Evolutionary conservation across 257 asterid genomes (phyloP), one percentile per base, ranked within the genome.

Genomic region (Echium plantagineum): DNA sequence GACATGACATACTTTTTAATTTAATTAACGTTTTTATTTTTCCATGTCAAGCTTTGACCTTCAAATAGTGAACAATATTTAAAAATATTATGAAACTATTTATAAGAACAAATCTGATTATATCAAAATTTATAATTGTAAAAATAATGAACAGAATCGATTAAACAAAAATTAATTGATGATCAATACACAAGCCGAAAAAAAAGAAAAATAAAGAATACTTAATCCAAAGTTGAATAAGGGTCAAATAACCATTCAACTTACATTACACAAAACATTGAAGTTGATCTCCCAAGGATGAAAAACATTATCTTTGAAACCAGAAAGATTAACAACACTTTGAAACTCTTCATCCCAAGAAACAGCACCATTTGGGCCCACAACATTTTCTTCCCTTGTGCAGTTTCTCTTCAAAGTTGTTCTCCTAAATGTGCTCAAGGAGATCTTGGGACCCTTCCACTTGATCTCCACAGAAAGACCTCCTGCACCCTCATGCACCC

Each of bases 271-370:
- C 69, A 84, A 71, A 55, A 93, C 87, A 72, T 80, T 76, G 74
- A 93, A 85, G 63, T 73, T 66, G 72, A 93, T 78, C 86, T 93
- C 99, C 96, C 97, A 93, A 5, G 97, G 94, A 68, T 83, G 95
- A 69, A 93, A 89, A 72, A 72, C 87, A 74, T 81, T 86, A 73
- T 82, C 97, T 77, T 82, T 89, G 72, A 69, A 72, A 24, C 85
- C 87, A 75, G 96, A 77, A 63, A 93, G 75, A 68, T 32, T 79
- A 70, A 94, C 89, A 57, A 80, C 72, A 56, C 65, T 71, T 57
- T 72, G 87, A 76, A 93, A 93, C 26, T 89, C 97, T 61, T 89
- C 97, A 63, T 84, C 87, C 99, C 99, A 93, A 73, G 77, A 72
- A 81, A 81, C 78, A 69, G 26, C 80, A 58, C 74, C 83, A 69